phyloP scores from a whole-genome alignment of 106 monocot species.

The Phalaenopsis aphrodite region DNA sequence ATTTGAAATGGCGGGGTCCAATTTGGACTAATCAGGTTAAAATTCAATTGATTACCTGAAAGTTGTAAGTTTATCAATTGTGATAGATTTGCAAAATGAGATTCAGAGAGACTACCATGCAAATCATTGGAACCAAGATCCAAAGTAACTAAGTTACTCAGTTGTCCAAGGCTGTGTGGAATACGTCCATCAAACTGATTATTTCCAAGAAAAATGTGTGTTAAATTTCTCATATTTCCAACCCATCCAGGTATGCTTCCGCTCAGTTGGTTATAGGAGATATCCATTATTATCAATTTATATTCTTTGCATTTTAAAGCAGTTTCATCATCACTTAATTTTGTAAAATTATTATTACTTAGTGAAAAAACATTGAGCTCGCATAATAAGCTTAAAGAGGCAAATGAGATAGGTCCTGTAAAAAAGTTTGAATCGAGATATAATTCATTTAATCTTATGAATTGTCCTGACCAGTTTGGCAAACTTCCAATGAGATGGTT shows the following conservation, averaged over 20 bases:
- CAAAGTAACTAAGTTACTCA: background rate
- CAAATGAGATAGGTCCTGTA: too few relatives aligned
- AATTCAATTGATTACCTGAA: background rate
- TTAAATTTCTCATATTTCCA: background rate
- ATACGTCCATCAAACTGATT: background rate
- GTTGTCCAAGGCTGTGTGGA: background rate
- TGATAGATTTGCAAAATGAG: background rate
- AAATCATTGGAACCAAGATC: background rate
- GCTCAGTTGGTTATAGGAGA: background rate
- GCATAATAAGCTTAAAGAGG: too few relatives aligned
- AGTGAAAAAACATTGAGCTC: too few relatives aligned
- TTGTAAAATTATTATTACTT: too few relatives aligned
- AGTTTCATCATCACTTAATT: too few relatives aligned
- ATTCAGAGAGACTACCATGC: background rate
- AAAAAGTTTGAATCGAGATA: too few relatives aligned
- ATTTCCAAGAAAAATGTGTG: background rate
- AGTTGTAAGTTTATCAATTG: background rate
- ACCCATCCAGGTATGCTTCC: background rate
- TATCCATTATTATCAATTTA: too few relatives aligned
- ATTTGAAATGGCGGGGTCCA: background rate
- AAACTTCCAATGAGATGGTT: background rate
- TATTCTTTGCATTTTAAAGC: too few relatives aligned
- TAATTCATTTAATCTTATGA: too few relatives aligned
- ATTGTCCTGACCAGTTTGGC: too few relatives aligned
- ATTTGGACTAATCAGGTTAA: background rate